phyloP scores from a whole-genome alignment of 257 asterid species.

The Solanum pimpinellifolium region DNA sequence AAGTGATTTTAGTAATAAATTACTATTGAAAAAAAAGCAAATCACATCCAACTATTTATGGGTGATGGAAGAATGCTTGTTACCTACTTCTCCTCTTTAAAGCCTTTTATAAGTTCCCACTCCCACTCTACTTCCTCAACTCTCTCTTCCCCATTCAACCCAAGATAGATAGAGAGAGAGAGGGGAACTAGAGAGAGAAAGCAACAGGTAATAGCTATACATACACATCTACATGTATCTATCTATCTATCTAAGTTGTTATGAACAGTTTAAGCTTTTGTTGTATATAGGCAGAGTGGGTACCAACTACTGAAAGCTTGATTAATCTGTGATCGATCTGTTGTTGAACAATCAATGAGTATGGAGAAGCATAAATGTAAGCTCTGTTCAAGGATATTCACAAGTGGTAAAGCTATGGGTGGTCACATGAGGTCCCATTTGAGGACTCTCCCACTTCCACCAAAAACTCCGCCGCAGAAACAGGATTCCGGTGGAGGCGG shows the following conservation, averaged over 20 bases:
- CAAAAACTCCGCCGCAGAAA: constrained; percentile 23
- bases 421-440: constrained; percentile 71
- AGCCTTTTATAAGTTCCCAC: constrained; percentile 12
- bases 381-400: constrained; percentile 42
- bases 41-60: constrained; percentile 1
- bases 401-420: constrained; percentile 57
- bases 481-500: neutral
- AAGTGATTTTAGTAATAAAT: neutral
- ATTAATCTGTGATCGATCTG: neutral
- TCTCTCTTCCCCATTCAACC: constrained; percentile 1
- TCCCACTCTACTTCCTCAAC: constrained; percentile 7
- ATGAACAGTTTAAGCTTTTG: neutral
- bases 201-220: neutral
- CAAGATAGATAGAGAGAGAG: neutral
- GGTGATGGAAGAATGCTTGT: constrained; percentile 35
- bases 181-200: neutral
- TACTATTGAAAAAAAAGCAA: neutral
- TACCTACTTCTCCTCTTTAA: constrained; percentile 39
- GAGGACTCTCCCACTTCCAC: constrained; percentile 41
- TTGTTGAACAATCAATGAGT: constrained; percentile 1
- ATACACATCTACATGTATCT: neutral
- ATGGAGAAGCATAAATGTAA: constrained; percentile 50
- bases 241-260: neutral
- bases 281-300: neutral
- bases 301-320: neutral